These are phyloP conservation scores for Thielaviopsis ethacetica DNA, from an alignment of 2,329 filamentous ascomycete species.

Conservation along the genomic window DNA sequence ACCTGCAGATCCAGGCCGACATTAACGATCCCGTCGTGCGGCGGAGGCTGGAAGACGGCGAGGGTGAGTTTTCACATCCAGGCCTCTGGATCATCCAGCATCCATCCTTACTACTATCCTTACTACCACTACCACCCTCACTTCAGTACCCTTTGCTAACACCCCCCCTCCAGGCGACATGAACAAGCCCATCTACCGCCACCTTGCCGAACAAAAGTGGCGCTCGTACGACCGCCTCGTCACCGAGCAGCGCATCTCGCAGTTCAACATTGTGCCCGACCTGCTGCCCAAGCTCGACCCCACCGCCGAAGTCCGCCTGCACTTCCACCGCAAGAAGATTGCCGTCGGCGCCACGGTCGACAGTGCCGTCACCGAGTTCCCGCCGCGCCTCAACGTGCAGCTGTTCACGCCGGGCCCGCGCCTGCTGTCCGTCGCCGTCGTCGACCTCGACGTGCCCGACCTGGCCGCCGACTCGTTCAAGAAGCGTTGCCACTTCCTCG, in stretches of 20 bases:
- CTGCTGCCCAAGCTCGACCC: conserved; percentile 68
- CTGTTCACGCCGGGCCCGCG: conserved; percentile 69
- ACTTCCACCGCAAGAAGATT: conserved; percentile 55
- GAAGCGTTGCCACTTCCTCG: conserved; percentile 76
- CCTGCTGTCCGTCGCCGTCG: conserved; percentile 66
- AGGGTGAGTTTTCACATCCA: conserved; percentile 40
- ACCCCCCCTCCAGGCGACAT: conserved; percentile 94
- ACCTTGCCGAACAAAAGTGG: conserved; percentile 80
- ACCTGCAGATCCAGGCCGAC: conserved; percentile 76
- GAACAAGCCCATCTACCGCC: conserved; percentile 89
- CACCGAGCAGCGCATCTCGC: conserved; percentile 67
- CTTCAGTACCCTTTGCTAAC: too few species aligned
- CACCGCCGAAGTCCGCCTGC: conserved; percentile 62
- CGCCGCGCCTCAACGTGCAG: conserved; percentile 67
- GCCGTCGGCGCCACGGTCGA: conserved; percentile 65
- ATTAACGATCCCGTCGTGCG: conserved; percentile 92
- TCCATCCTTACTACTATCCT: too few species aligned
- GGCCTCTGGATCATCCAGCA: too few species aligned
- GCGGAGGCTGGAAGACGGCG: conserved; percentile 81
- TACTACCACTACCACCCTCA: too few species aligned
- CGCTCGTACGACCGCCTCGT: conserved; percentile 63
- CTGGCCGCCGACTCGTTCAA: conserved; percentile 57
- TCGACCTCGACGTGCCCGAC: conserved; percentile 84
- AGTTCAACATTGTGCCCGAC: conserved; percentile 80
- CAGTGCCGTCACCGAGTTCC: conserved; percentile 53